These are phyloP conservation scores for Nemania sp. DNA, from an alignment of 2,329 filamentous ascomycete species.

Conservation along the genomic window DNA sequence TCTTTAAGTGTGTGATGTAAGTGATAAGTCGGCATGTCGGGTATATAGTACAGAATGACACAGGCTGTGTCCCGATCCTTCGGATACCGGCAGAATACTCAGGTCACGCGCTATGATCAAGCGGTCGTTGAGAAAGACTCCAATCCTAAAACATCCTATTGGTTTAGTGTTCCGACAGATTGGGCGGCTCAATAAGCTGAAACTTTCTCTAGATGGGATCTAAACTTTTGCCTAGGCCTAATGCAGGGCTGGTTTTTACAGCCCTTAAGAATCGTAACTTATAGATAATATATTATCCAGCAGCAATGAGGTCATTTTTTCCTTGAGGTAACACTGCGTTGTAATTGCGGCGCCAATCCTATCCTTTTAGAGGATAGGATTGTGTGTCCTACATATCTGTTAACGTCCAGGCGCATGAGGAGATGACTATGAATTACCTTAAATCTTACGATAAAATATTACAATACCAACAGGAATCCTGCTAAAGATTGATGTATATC, in stretches of 20 bases:
- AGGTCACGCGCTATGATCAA: background rate
- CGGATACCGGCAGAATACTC: conserved; percentile 10
- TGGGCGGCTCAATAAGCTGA: background rate
- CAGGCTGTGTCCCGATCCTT: conserved; percentile 12
- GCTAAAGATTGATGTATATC: background rate
- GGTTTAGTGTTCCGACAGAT: background rate
- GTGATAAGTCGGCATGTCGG: conserved; percentile 20
- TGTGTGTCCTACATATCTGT: background rate
- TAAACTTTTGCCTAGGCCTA: background rate
- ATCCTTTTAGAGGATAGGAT: background rate
- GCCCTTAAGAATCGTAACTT: too few relatives aligned
- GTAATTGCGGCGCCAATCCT: background rate
- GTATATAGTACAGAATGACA: conserved; percentile 17
- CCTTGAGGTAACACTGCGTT: background rate
- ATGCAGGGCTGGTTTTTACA: too few relatives aligned
- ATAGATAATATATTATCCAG: too few relatives aligned
- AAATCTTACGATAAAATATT: too few relatives aligned
- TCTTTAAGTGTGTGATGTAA: background rate
- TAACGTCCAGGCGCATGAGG: background rate
- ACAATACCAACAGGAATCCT: background rate
- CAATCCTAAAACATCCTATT: background rate
- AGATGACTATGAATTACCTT: background rate
- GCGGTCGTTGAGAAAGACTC: background rate
- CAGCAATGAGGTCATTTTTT: background rate
- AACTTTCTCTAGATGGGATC: background rate